Evolutionary conservation across 805 yeast species (phyloP).

Genomic region (Yarrowia yakushimensis): DNA sequence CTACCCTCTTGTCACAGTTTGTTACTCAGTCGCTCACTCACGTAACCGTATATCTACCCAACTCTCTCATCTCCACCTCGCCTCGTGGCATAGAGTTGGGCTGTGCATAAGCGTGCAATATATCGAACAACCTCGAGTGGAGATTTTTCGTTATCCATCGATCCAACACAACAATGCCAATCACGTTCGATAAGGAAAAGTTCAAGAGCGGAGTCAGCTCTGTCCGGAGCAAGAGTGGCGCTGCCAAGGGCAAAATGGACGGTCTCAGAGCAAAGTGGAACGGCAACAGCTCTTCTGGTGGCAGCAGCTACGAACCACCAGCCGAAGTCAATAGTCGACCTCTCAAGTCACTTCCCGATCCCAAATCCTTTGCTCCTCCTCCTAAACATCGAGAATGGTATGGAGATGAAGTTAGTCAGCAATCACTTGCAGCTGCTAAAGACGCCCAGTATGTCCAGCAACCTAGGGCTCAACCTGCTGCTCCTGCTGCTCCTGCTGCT

Average conservation of each 20-base stretch:
- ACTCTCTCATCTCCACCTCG: background rate
- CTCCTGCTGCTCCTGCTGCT: slow-evolving; percentile 17
- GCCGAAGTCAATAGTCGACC: slow-evolving; percentile 33
- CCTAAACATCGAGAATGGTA: slow-evolving; percentile 44
- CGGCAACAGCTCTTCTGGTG: background rate
- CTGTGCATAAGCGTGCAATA: slow-evolving; percentile 18
- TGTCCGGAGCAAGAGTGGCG: background rate
- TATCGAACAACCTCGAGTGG: background rate
- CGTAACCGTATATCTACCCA: background rate
- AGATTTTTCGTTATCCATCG: background rate
- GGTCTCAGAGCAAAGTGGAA: background rate
- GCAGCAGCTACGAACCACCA: background rate
- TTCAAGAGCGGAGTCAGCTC: background rate
- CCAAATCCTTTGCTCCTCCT: slow-evolving; percentile 45
- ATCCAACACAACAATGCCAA: background rate
- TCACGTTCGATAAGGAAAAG: slow-evolving; percentile 18
- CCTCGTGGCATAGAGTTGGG: slow-evolving; percentile 15
- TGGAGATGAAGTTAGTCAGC: slow-evolving; percentile 30
- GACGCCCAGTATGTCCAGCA: slow-evolving; percentile 29
- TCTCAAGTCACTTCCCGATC: slow-evolving; percentile 37
- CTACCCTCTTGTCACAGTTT: too few relatives aligned
- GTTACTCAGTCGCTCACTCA: background rate
- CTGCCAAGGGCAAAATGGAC: slow-evolving; percentile 2
- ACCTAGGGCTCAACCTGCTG: slow-evolving; percentile 23
- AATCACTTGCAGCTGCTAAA: background rate